phyloP scores from a whole-genome alignment of 768 basidiomycete genomes.

The Serendipita indica region DNA sequence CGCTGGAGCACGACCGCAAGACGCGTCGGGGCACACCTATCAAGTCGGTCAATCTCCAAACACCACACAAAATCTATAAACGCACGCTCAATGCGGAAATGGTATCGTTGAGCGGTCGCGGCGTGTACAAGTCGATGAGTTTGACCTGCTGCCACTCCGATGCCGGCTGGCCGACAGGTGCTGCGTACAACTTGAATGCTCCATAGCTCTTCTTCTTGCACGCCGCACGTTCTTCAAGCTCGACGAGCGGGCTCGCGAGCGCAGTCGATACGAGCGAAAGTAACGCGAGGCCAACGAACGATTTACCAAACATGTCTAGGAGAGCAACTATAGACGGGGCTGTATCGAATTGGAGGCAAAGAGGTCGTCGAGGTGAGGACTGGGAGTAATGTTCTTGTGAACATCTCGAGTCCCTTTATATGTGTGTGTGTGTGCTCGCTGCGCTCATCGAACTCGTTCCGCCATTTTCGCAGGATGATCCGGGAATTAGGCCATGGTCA shows the following conservation, averaged over 20 bases:
- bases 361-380: too few relatives aligned
- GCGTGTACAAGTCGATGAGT: not conserved
- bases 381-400: too few relatives aligned
- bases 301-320: too few relatives aligned
- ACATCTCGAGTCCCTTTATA: too few relatives aligned
- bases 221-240: not conserved
- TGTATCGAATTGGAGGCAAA: too few relatives aligned
- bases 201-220: constrained; percentile 2
- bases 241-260: not conserved
- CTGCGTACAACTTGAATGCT: constrained; percentile 4
- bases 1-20: not conserved
- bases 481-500: too few relatives aligned
- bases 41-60: not conserved
- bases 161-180: not conserved
- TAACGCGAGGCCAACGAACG: not conserved
- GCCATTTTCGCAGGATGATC: too few relatives aligned
- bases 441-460: too few relatives aligned
- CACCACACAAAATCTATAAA: not conserved
- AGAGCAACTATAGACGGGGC: too few relatives aligned
- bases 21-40: not conserved
- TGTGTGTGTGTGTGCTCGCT: too few relatives aligned
- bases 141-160: not conserved
- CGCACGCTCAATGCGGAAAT: not conserved
- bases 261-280: not conserved
- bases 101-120: constrained; percentile 2